Evolutionary conservation across 441 rosid genomes (phyloP).

Genomic region (Syzygium malaccense): DNA sequence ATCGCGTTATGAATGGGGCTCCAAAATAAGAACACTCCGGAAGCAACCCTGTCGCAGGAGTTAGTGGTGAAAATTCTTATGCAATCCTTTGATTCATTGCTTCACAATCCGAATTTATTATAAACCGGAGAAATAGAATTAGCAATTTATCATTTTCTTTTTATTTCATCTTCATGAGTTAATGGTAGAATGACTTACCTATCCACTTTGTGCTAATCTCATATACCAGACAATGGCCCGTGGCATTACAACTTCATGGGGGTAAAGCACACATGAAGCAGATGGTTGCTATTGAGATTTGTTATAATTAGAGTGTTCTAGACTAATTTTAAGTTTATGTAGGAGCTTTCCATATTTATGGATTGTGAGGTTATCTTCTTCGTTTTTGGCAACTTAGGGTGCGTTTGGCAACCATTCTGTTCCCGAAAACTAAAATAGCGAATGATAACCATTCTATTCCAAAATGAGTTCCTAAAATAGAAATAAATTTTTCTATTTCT

Average conservation of each 20-base stretch:
- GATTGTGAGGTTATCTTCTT: neutral
- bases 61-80: neutral
- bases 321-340: neutral
- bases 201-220: neutral
- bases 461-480: too few species aligned
- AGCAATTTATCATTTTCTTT: neutral
- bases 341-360: neutral
- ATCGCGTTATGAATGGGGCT: neutral
- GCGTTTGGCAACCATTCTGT: too few species aligned
- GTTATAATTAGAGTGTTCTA: neutral
- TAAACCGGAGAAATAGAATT: neutral
- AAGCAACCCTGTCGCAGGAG: neutral
- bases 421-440: too few species aligned
- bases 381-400: neutral
- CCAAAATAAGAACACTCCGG: neutral
- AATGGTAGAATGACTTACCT: neutral
- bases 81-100: neutral
- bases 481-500: too few species aligned
- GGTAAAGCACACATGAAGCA: constrained; percentile 79
- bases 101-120: neutral
- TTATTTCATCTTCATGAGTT: neutral
- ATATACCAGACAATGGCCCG: constrained; percentile 78
- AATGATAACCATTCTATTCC: too few species aligned
- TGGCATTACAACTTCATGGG: constrained; percentile 98
- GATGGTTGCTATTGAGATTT: neutral